Percentiles rank a stretch among this genome's conserved stretches.
Evolutionary conservation across 306 rosid genomes (phyloP).

Genomic region (Ormosia semicastrata): DNA sequence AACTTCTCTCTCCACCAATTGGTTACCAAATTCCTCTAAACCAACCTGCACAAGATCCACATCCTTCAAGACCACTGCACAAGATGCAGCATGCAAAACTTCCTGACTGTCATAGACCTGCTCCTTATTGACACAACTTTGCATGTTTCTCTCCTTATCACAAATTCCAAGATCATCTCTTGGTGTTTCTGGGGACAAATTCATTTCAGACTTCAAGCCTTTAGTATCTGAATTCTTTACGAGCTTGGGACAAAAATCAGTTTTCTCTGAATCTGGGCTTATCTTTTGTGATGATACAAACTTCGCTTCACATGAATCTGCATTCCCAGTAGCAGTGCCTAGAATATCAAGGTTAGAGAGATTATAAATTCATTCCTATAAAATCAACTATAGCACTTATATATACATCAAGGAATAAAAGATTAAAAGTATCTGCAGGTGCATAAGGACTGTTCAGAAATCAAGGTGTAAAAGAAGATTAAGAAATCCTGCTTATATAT

Average conservation of each 20-base stretch:
- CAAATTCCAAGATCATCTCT: neutral
- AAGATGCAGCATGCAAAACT: neutral
- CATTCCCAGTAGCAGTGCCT: neutral
- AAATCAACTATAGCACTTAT: neutral
- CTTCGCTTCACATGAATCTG: neutral
- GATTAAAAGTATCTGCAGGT: neutral
- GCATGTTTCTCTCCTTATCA: neutral
- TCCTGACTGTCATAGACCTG: neutral
- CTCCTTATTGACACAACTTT: neutral
- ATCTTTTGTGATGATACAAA: neutral
- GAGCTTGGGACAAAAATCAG: neutral
- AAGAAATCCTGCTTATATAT: neutral
- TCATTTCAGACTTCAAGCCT: neutral
- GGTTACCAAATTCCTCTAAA: neutral
- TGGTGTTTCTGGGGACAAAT: neutral
- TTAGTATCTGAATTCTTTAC: neutral
- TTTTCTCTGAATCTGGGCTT: neutral
- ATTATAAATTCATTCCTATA: neutral
- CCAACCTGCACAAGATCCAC: neutral
- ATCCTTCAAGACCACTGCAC: neutral
- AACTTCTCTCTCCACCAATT: neutral
- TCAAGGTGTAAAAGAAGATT: neutral
- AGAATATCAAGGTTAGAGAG: conserved; percentile 3
- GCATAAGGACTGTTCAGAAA: neutral
- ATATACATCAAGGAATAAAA: neutral